Base-by-base conservation (phyloP, 1,284 basidiomycete genomes). In the Irpex lacteus region DNA sequence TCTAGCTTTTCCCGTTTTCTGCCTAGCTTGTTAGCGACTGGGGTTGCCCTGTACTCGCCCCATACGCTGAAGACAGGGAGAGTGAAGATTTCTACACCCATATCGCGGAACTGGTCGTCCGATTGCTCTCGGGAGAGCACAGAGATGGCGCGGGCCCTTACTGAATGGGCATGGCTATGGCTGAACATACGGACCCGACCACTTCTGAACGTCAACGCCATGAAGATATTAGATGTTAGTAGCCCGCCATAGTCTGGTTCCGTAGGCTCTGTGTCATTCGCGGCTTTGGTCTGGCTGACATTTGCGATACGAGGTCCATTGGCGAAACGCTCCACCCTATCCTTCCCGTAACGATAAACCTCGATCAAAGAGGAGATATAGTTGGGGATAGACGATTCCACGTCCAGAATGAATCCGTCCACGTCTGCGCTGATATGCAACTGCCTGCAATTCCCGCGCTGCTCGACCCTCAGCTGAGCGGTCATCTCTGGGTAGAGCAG, bases 21-120 rank as follows among this genome's bases (percentile, higher is more conserved):
- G 2, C 66, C 64, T 3, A 76, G 62, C 69, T 80, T 81, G 53
- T 78, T 79, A 5, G 76, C 72, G 1, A 80, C 74, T 5, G 84
- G 78, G 1, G 81, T 82, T 9, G 88, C 84, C 32, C 85, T 85
- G 74, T 92, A 95, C 73, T 96, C 93, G 26, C 86, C 81, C 92
- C 92, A 96, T 3, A 94, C 86, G 9, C 94, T 91, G 4, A 97
- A 82, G 9, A 87, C 85, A 0, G 95, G 95, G 6, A 97, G 81
- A 65, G 83, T 85, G 75, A 93, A 89, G 4, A 86, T 76, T 65
- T 92, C 91, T 9, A 81, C 82, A 38, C 81, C 86, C 11, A 79
- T 68, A 26, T 80, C 79, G 13, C 81, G 75, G n/a, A 81, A 74
- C 60, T 81, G 77, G 49, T 84, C 80, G 52, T 86, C 83, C 2